phyloP scores from a whole-genome alignment of 2,329 filamentous ascomycete species.

The Fusarium metavorans region DNA sequence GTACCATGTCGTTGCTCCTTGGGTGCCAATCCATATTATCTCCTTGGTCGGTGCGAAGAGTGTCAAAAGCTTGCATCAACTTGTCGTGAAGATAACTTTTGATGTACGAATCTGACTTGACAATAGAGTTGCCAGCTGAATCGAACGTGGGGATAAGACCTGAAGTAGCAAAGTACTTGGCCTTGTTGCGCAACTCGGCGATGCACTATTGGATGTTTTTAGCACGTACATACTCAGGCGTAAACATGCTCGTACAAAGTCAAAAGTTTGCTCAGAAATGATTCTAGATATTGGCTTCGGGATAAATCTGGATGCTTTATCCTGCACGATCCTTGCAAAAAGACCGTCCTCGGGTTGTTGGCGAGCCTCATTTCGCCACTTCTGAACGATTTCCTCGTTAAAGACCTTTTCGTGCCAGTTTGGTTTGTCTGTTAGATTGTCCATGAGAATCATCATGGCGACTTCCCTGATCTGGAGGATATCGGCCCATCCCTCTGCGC shows the following conservation, averaged over 20 bases:
- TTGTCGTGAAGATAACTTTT: not conserved
- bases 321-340: not conserved
- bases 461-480: conserved; percentile 24
- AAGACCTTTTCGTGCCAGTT: conserved; percentile 39
- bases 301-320: not conserved
- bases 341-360: not conserved
- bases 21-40: conserved; percentile 6
- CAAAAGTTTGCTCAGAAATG: not conserved
- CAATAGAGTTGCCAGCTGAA: not conserved
- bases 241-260: not conserved
- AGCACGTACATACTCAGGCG: too few species aligned
- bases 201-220: not conserved
- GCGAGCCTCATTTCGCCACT: conserved; percentile 11
- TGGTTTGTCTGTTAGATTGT: conserved; percentile 40
- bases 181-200: not conserved
- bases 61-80: not conserved
- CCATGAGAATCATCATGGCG: conserved; percentile 42
- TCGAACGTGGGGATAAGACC: conserved; percentile 4
- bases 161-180: not conserved
- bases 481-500: not conserved
- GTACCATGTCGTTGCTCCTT: conserved; percentile 4
- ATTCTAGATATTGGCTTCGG: not conserved
- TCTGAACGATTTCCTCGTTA: conserved; percentile 13
- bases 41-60: not conserved
- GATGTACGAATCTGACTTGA: conserved; percentile 8